Percentiles rank a stretch among this genome's conserved stretches.
Conservation (phyloP, 495 filamentous ascomycete genomes). For the Astrothelium subdiscretum region DNA sequence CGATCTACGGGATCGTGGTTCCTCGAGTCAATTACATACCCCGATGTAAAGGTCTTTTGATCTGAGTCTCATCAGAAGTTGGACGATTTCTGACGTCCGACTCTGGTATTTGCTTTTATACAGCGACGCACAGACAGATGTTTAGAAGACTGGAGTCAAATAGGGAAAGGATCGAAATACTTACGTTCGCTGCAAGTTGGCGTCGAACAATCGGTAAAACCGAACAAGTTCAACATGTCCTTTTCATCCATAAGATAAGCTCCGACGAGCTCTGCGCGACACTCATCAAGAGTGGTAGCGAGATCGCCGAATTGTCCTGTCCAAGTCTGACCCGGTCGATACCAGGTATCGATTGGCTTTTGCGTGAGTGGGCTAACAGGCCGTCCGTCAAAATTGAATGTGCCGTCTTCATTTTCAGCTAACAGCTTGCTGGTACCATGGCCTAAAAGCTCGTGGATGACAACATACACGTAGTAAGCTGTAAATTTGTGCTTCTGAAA, state of each 20-base stretch:
- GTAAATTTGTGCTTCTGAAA: conserved; percentile 31
- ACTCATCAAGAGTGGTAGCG: conserved; percentile 38
- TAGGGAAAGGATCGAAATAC: neutral
- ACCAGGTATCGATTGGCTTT: conserved; percentile 34
- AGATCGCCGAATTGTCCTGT: conserved; percentile 34
- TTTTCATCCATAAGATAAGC: conserved; percentile 34
- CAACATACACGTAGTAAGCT: conserved; percentile 32
- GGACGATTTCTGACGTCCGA: no score
- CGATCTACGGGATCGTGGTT: no score
- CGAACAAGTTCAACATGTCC: conserved; percentile 33
- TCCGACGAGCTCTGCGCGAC: conserved; percentile 34
- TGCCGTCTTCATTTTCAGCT: conserved; percentile 17
- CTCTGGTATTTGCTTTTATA: no score
- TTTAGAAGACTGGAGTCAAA: no score
- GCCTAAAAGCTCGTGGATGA: conserved; percentile 36
- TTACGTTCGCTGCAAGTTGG: conserved; percentile 28
- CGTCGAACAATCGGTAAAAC: conserved; percentile 24
- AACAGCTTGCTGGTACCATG: conserved; percentile 33
- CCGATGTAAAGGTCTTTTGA: no score
- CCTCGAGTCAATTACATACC: no score
- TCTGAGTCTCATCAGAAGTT: no score
- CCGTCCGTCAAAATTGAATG: conserved; percentile 36
- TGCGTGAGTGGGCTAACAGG: conserved; percentile 35
- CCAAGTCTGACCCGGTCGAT: conserved; percentile 39
- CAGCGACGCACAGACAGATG: no score